Base-by-base conservation (phyloP, 2,329 filamentous ascomycete species). In the Cladosporium sp. region DNA sequence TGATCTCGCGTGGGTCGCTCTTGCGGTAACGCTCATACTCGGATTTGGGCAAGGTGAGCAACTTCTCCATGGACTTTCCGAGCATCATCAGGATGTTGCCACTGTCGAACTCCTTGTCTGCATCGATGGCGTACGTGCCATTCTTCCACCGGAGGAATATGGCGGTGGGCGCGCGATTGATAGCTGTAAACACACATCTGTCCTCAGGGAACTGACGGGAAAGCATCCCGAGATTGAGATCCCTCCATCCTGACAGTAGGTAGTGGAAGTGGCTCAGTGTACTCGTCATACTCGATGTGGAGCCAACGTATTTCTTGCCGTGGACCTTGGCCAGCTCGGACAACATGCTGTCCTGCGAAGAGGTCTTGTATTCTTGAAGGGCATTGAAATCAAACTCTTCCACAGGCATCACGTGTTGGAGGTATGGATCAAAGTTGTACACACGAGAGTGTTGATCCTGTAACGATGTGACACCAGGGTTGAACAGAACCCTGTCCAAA, bases 341-440 rank as follows among this genome's bases (percentile, higher is more conserved):
- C 14, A 99, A 83, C 4, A 84, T 87, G 6, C 80, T 78, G 75
- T 99, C 95, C 75, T 91, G 89, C 11, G 94, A 98, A 0, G 95
- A 97, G 0, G 93, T 97, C 70, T 97, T 88, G 78, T 97, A 99
- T 69, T 89, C 85, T 76, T 91, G 92, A 64, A 99, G 79, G 3
- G 92, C 89, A 66, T 91, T 86, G 77, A 96, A 99, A 74, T 99
- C 92, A 74, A 99, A 99, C 74, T 99, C 92, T 2, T 87, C 83
- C 18, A 95, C 89, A 1, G 95, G 93, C 92, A 98, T 98, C 72
- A 99, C 96, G 62, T 88, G 88, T 67, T 93, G 88, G 24, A 99
- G 85, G 74, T 97, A 97, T 0, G 96, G 95, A 75, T 99, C 94
- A 73, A 99, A 99, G 77, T 99, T 99, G 84, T 88, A 99, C 7